These are phyloP conservation scores for Globisporangium radiosum DNA, from an alignment of 352 stramenopile species.

Conservation along the genomic window DNA sequence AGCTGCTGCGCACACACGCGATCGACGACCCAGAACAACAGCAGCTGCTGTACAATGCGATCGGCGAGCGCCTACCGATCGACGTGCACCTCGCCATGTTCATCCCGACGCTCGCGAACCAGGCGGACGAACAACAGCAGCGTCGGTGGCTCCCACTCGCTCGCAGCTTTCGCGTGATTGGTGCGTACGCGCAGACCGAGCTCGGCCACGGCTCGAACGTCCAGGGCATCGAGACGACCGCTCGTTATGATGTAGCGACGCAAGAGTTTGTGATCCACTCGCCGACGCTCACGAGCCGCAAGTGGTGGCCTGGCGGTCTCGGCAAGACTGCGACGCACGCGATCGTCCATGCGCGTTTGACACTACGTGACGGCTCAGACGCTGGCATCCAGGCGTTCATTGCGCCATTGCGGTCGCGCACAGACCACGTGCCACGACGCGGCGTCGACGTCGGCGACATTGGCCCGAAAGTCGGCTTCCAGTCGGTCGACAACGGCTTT, in stretches of 20 bases:
- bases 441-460: slow-evolving; percentile 90
- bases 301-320: slow-evolving; percentile 95
- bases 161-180: slow-evolving; percentile 58
- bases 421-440: slow-evolving; percentile 70
- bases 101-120: slow-evolving; percentile 62
- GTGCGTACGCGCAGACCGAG: slow-evolving; percentile 95
- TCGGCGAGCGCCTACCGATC: slow-evolving; percentile 38
- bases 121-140: slow-evolving; percentile 50
- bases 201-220: slow-evolving; percentile 93
- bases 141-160: slow-evolving; percentile 61
- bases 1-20: slow-evolving; percentile 23
- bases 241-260: slow-evolving; percentile 81
- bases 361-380: slow-evolving; percentile 38
- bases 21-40: slow-evolving; percentile 27
- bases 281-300: slow-evolving; percentile 90
- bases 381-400: slow-evolving; percentile 93
- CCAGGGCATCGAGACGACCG: slow-evolving; percentile 88
- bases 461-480: slow-evolving; percentile 90
- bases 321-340: slow-evolving; percentile 89
- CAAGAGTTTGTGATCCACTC: slow-evolving; percentile 94
- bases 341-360: slow-evolving; percentile 88
- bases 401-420: slow-evolving; percentile 80
- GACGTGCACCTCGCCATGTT: slow-evolving; percentile 67
- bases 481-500: slow-evolving; percentile 91
- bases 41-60: slow-evolving; percentile 27